Base-by-base conservation (phyloP, 164 flowering plant species). In the Aristolochia californica region DNA sequence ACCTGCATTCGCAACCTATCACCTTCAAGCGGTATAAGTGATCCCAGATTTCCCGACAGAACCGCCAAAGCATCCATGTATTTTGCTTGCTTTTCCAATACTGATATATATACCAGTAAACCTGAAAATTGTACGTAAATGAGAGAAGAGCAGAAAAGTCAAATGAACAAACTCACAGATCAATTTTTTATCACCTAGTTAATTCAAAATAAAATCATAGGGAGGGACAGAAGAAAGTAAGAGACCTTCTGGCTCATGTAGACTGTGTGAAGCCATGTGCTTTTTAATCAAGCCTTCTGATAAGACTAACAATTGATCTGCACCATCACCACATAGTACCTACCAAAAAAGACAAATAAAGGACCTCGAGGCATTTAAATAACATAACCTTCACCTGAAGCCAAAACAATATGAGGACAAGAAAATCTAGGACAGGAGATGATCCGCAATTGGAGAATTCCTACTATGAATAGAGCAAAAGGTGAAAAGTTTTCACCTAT, bases 271-370 rank as follows among this genome's bases (percentile, higher is more conserved):
- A n/a, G 84, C 72, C 56, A 84, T 75, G 61, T 93, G 99, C 77
- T 87, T 93, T 78, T 89, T 93, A 53, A 93, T 78, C 56, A 89
- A 75, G 53, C 87, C 96, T 79, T 93, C 99, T 54, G 97, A 97
- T 65, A 93, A 72, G 23, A 62, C 70, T 56, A 87, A 72, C 62
- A 93, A 69, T 63, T 87, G 85, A 52, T 74, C 79, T 34, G 74
- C 94, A 13, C 89, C 89, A 64, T 75, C 71, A 30, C 87, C 90
- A 66, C 86, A 83, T 28, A 75, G 65, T 28, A 91, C 98, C 98
- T 91, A 59, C 40, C 5, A 24, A 15, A 51, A 1, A 55, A 47
- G 25, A 56, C 49, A 22, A 57, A 61, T 45, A 56, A 8, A 22
- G 16, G 23, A 50, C 0, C 4, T 34, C 5, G 50, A 47, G 22